Evolutionary conservation across 108 stramenopile species (phyloP).

Genomic region (Cyclostephanos tholiformis): DNA sequence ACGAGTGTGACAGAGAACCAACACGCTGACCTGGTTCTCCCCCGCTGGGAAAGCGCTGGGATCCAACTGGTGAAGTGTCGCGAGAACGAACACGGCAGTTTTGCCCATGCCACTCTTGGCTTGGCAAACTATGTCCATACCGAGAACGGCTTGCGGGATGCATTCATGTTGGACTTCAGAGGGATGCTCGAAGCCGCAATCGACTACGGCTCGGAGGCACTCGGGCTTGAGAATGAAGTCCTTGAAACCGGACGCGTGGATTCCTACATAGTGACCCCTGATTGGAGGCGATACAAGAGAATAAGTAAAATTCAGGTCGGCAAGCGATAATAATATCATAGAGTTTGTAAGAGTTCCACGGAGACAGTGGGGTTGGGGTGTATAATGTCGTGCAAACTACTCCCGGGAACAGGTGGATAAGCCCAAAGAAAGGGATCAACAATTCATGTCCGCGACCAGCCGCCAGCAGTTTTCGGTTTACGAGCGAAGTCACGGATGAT

Average conservation of each 20-base stretch:
- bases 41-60: constrained; percentile 67
- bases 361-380: background rate
- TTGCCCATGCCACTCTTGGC: constrained; percentile 99
- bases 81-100: constrained; percentile 99
- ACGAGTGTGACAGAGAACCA: constrained; percentile 99
- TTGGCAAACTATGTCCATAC: constrained; percentile 99
- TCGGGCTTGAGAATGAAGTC: constrained; percentile 99
- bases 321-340: constrained; percentile 25
- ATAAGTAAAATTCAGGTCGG: constrained; percentile 12
- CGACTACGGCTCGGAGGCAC: constrained; percentile 95
- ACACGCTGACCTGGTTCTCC: constrained; percentile 80
- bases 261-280: constrained; percentile 98
- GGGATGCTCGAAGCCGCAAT: constrained; percentile 99
- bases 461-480: background rate
- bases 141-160: constrained; percentile 99
- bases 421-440: background rate
- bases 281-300: constrained; percentile 32
- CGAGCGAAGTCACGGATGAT: background rate
- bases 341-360: constrained; percentile 16
- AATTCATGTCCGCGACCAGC: background rate
- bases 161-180: constrained; percentile 98
- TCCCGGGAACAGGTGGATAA: constrained; percentile 1
- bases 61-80: constrained; percentile 96
- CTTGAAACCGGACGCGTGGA: constrained; percentile 98
- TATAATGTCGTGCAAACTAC: constrained; percentile 23